A percentile compares a stretch with the other conserved stretches of the same genome.
These are phyloP conservation scores for Flaveria brownii DNA, from an alignment of 129 eudicot species.

Conservation along the genomic window DNA sequence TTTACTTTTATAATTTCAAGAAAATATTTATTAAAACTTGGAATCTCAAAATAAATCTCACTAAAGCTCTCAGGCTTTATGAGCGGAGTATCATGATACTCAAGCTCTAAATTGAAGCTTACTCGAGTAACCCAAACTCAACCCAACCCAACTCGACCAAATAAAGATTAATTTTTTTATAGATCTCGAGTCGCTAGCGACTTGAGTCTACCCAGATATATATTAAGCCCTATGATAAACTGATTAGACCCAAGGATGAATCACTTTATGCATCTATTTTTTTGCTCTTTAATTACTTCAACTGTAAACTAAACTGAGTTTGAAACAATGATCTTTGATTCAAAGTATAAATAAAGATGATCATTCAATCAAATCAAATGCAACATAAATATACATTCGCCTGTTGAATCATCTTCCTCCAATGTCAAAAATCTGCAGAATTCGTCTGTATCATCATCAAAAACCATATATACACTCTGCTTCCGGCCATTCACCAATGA, in stretches of 20 bases:
- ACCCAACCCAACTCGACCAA: no score
- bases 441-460: slow-evolving; percentile 4
- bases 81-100: no score
- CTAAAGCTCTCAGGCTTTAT: no score
- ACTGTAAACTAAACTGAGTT: not conserved
- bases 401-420: slow-evolving; percentile 12
- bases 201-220: no score
- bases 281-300: not conserved
- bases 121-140: no score
- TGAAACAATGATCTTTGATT: slow-evolving; percentile 4
- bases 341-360: not conserved
- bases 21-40: no score
- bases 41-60: no score
- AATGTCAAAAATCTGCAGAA: slow-evolving; percentile 10
- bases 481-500: not conserved
- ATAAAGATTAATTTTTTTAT: no score
- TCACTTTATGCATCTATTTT: not conserved
- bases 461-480: slow-evolving; percentile 25
- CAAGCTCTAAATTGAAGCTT: no score
- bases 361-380: not conserved
- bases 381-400: slow-evolving; percentile 6
- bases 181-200: no score
- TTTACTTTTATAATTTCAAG: no score
- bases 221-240: no score
- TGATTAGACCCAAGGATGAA: not conserved